These are phyloP conservation scores for Trebouxiophyceae sp. DNA, from an alignment of 163 green algal species.

Conservation along the genomic window DNA sequence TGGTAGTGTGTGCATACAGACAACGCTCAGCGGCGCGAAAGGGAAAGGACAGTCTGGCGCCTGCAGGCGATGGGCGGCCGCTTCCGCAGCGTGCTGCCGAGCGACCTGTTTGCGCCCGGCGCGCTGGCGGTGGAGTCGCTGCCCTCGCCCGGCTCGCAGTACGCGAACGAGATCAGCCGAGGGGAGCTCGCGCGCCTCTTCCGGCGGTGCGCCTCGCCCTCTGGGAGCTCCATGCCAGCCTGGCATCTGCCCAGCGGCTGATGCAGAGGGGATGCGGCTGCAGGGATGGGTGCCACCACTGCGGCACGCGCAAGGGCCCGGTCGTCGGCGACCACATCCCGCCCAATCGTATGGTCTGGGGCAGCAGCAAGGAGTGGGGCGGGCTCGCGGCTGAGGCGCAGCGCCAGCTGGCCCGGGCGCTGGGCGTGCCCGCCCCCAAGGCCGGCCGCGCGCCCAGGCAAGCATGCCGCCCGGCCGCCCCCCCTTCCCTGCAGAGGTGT, in stretches of 20 bases:
- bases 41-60: too few relatives aligned
- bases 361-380: constrained; percentile 6
- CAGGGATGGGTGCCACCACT: constrained; percentile 74
- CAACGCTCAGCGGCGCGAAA: too few relatives aligned
- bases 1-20: too few relatives aligned
- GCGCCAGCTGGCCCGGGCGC: background rate
- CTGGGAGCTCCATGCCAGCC: too few relatives aligned
- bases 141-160: constrained; percentile 47
- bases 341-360: constrained; percentile 39
- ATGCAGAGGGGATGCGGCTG: too few relatives aligned
- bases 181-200: constrained; percentile 56
- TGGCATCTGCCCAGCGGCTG: too few relatives aligned
- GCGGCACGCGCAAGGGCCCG: constrained; percentile 29
- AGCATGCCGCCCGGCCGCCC: too few relatives aligned
- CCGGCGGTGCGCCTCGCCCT: too few relatives aligned
- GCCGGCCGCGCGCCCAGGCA: background rate
- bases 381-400: constrained; percentile 25
- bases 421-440: background rate
- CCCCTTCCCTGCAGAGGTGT: too few relatives aligned
- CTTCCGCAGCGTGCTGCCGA: constrained; percentile 65
- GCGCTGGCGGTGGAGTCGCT: constrained; percentile 59
- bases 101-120: constrained; percentile 56
- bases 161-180: constrained; percentile 37
- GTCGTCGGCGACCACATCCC: constrained; percentile 82
- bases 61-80: constrained; percentile 49